Percentiles rank a stretch among this genome's conserved stretches.
phyloP scores from a whole-genome alignment of 2,329 filamentous ascomycete species.

The Aspergillus pseudoterreus region DNA sequence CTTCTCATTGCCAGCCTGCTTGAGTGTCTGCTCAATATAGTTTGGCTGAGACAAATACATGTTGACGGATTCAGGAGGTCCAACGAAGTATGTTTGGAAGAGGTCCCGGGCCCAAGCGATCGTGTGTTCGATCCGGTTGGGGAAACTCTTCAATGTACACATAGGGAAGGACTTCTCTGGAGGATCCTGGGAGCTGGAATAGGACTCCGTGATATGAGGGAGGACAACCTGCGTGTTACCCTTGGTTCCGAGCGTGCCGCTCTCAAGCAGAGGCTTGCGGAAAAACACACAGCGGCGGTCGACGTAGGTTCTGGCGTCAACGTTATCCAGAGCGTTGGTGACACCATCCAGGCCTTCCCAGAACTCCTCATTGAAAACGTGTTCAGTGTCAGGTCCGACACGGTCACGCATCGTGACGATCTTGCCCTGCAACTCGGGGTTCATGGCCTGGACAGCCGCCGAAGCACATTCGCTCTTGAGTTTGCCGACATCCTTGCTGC shows the following conservation, averaged over 20 bases:
- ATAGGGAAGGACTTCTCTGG: conserved; percentile 99
- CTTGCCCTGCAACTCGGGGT: conserved; percentile 83
- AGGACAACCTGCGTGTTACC: conserved; percentile 97
- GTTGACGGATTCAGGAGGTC: conserved; percentile 90
- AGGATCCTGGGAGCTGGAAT: conserved; percentile 94
- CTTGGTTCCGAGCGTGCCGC: conserved; percentile 96
- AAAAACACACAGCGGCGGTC: conserved; percentile 97
- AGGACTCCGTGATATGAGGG: conserved; percentile 88
- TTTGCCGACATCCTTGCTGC: conserved; percentile 85
- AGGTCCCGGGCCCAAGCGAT: conserved; percentile 97
- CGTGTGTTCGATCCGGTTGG: conserved; percentile 96
- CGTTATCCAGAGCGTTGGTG: conserved; percentile 95
- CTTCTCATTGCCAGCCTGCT: conserved; percentile 93
- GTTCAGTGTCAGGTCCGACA: conserved; percentile 86
- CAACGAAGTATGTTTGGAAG: conserved; percentile 91
- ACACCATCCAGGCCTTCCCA: conserved; percentile 86
- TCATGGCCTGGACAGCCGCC: conserved; percentile 88
- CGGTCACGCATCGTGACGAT: conserved; percentile 84
- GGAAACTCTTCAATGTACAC: conserved; percentile 96
- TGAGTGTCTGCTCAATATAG: conserved; percentile 80
- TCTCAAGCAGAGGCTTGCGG: conserved; percentile 93
- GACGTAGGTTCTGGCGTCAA: conserved; percentile 94
- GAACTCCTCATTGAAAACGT: conserved; percentile 90
- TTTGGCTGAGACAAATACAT: conserved; percentile 87
- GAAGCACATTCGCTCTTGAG: conserved; percentile 96